These are phyloP conservation scores for Sordariomycetes sp. DNA, from an alignment of 2,329 filamentous ascomycete species.

Conservation along the genomic window DNA sequence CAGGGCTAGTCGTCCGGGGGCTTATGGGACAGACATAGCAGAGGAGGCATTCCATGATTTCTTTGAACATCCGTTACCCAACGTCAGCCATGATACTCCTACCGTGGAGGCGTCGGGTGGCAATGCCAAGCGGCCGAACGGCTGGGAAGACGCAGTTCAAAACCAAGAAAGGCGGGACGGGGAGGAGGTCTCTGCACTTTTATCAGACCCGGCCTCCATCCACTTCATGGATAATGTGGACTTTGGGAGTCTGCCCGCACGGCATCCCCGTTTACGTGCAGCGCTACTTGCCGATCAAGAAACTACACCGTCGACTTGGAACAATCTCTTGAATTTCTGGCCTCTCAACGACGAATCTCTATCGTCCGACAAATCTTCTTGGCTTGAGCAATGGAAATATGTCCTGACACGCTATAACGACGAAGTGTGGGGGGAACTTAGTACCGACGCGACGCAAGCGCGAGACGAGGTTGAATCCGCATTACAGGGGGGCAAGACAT, in stretches of 20 bases:
- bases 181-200: conserved; percentile 22
- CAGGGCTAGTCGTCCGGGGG: background rate
- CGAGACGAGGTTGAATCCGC: conserved; percentile 37
- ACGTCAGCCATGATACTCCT: conserved; percentile 4
- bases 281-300: background rate
- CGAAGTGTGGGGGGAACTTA: conserved; percentile 55
- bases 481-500: conserved; percentile 8
- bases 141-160: conserved; percentile 12
- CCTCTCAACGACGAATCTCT: conserved; percentile 25
- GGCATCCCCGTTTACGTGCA: conserved; percentile 4
- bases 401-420: conserved; percentile 46
- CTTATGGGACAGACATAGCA: background rate
- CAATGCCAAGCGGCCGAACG: conserved; percentile 7
- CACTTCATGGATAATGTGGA: conserved; percentile 5
- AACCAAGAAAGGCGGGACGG: conserved; percentile 23
- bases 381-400: conserved; percentile 41
- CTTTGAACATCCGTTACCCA: background rate
- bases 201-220: conserved; percentile 24
- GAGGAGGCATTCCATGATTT: background rate
- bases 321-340: conserved; percentile 35
- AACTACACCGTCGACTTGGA: conserved; percentile 18
- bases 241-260: conserved; percentile 2
- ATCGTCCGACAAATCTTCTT: conserved; percentile 30
- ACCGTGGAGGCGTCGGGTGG: conserved; percentile 7
- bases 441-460: conserved; percentile 41